Conservation (phyloP, 768 basidiomycete species). For the Hemileccinum rubropunctum region DNA sequence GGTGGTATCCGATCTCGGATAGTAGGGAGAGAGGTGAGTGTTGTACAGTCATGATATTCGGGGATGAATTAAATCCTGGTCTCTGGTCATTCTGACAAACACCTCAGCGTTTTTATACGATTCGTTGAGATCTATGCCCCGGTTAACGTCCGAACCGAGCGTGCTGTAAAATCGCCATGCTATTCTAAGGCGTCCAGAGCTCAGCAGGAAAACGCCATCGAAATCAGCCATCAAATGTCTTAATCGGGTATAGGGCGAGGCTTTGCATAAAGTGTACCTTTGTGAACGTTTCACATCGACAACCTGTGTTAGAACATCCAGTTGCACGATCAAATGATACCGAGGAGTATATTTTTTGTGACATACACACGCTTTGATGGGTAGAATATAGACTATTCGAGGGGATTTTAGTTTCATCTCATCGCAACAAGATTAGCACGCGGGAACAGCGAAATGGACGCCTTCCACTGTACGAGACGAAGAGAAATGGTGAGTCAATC, state of each 20-base stretch:
- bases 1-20: constrained; percentile 17
- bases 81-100: background rate
- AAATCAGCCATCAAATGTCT: background rate
- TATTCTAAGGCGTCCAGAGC: background rate
- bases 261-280: background rate
- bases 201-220: background rate
- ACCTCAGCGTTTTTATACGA: constrained; percentile 6
- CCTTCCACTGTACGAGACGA: background rate
- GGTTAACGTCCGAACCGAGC: constrained; percentile 4
- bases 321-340: background rate
- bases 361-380: too few relatives aligned
- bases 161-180: background rate
- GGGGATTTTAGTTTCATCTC: background rate
- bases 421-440: background rate
- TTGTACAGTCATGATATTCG: constrained; percentile 15
- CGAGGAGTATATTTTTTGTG: background rate
- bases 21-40: background rate
- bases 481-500: background rate
- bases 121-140: background rate
- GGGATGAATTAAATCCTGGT: background rate
- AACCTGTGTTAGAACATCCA: background rate
- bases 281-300: too few relatives aligned
- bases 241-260: background rate
- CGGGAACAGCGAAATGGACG: background rate
- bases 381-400: too few relatives aligned